These are phyloP conservation scores for Drosera spatulata DNA, from an alignment of 179 eudicot genomes.

Conservation along the genomic window DNA sequence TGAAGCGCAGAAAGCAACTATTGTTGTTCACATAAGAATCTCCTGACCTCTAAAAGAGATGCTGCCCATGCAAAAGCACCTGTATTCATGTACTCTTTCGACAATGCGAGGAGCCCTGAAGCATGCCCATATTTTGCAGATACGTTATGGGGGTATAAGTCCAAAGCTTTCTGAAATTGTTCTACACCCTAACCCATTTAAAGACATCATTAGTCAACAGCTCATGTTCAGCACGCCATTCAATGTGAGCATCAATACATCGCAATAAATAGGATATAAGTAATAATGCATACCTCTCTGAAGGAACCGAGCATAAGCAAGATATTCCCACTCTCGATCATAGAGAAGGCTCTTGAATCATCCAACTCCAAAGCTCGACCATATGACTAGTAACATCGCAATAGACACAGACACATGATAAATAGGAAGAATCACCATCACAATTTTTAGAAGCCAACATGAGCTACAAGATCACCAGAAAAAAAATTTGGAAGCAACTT, in stretches of 20 bases:
- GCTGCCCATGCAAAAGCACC: conserved; percentile 97
- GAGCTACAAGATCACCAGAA: no score
- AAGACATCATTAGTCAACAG: not conserved
- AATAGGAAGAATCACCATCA: conserved; percentile 4
- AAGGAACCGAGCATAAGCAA: conserved; percentile 79
- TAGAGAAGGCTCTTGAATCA: conserved; percentile 61
- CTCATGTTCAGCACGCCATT: not conserved
- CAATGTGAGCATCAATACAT: not conserved
- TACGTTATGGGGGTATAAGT: conserved; percentile 46
- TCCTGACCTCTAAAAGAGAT: conserved; percentile 77
- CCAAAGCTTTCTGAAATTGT: conserved; percentile 66
- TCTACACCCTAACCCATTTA: conserved; percentile 55
- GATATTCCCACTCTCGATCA: conserved; percentile 92
- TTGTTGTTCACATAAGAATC: conserved; percentile 4
- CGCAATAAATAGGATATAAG: not conserved
- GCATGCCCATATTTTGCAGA: conserved; percentile 92
- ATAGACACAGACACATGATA: conserved; percentile 5
- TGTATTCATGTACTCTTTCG: conserved; percentile 66
- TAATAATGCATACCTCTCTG: conserved; percentile 47
- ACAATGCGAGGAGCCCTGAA: conserved; percentile 70
- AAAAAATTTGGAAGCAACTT: not conserved
- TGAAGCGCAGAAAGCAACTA: not conserved
- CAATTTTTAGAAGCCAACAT: no score
- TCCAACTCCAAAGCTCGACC: conserved; percentile 91
- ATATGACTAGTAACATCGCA: conserved; percentile 53